Evolutionary conservation across 192 early-diverging fungal genomes (phyloP).

Genomic region (Obelidium mucronatum): DNA sequence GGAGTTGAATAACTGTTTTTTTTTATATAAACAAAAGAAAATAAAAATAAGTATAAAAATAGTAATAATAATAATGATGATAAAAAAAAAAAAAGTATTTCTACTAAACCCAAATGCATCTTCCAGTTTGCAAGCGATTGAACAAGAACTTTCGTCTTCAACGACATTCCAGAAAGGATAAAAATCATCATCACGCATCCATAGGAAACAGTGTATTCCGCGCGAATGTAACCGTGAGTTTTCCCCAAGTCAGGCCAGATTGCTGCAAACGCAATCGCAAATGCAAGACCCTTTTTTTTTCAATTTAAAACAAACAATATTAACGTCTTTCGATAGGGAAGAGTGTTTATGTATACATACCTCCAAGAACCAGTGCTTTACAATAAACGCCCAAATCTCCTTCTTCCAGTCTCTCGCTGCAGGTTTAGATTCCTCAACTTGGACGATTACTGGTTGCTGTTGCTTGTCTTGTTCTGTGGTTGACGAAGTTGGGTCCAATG

Average conservation of each 20-base stretch:
- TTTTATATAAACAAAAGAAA: too few species aligned
- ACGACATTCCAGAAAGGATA: conserved; percentile 66
- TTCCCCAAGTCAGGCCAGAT: conserved; percentile 65
- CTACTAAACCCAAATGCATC: conserved; percentile 56
- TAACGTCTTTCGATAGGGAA: not conserved
- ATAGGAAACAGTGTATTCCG: conserved; percentile 74
- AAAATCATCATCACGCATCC: conserved; percentile 70
- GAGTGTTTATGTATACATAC: not conserved
- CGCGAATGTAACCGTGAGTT: conserved; percentile 45
- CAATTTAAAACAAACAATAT: too few species aligned
- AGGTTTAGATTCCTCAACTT: not conserved
- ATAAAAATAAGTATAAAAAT: too few species aligned
- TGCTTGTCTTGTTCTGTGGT: not conserved
- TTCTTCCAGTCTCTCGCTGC: not conserved
- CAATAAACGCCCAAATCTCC: conserved; percentile 47
- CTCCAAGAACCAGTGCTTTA: conserved; percentile 66
- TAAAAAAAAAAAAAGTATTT: conserved; percentile 7
- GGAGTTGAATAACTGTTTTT: conserved; percentile 66
- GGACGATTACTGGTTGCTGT: not conserved
- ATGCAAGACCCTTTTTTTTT: conserved; percentile 57
- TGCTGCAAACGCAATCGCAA: conserved; percentile 70
- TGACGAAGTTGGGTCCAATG: not conserved
- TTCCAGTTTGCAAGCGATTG: conserved; percentile 61
- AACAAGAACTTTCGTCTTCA: conserved; percentile 65
- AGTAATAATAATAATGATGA: too few species aligned